These are phyloP conservation scores for Escallonia rubra DNA, from an alignment of 129 eudicot genomes.

Conservation along the genomic window DNA sequence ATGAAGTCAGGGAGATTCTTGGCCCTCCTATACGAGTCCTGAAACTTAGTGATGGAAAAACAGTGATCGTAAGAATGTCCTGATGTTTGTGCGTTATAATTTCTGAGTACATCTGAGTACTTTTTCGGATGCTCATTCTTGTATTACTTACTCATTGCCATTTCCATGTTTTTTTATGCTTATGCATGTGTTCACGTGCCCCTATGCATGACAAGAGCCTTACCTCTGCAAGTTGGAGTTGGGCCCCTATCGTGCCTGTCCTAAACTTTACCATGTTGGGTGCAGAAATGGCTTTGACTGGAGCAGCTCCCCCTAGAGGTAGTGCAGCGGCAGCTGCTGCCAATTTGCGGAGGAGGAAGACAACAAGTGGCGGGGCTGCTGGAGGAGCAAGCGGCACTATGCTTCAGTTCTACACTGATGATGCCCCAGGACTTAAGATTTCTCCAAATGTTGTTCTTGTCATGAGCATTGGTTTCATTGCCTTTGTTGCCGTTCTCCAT, in stretches of 20 bases:
- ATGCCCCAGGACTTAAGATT: conserved; percentile 63
- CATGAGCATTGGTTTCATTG: conserved; percentile 94
- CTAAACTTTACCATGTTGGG: not conserved
- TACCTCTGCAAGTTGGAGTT: too few species aligned
- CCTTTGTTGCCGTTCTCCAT: conserved; percentile 89
- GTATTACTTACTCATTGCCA: too few species aligned
- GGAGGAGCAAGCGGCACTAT: conserved; percentile 73
- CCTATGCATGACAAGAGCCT: too few species aligned
- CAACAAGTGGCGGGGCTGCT: conserved; percentile 57
- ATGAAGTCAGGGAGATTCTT: too few species aligned
- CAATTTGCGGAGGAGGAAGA: conserved; percentile 74
- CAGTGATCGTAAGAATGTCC: too few species aligned
- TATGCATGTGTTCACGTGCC: too few species aligned
- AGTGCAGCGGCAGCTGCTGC: conserved; percentile 97
- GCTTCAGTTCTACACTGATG: conserved; percentile 61
- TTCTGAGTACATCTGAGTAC: too few species aligned
- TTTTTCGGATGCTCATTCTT: too few species aligned
- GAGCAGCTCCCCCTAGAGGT: conserved; percentile 85
- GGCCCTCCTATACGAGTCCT: too few species aligned
- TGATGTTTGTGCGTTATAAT: too few species aligned
- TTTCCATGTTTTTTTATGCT: too few species aligned
- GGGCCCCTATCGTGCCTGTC: not conserved
- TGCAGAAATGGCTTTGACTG: conserved; percentile 71
- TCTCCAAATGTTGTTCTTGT: conserved; percentile 94
- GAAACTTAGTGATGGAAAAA: too few species aligned